Conservation (phyloP, 768 basidiomycete genomes). For the Xerocomus spinulosus region DNA sequence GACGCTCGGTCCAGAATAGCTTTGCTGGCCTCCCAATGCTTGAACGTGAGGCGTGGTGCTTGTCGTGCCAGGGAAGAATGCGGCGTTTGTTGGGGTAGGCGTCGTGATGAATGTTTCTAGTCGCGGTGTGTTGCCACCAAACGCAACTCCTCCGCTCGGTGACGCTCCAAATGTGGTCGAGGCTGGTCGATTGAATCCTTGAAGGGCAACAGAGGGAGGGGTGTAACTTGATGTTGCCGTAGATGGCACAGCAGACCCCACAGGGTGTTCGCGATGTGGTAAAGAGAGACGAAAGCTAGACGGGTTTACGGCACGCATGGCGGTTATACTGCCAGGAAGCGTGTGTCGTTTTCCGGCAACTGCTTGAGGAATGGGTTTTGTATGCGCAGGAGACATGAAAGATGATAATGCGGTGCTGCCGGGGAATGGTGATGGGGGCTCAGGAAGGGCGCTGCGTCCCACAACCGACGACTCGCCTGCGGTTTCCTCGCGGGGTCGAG, state of each 20-base stretch:
- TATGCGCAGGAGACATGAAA: slow-evolving; percentile 25
- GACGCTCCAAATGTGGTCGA: slow-evolving; percentile 33
- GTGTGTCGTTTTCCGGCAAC: slow-evolving; percentile 61
- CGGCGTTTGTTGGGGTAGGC: slow-evolving; percentile 69
- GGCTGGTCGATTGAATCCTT: slow-evolving; percentile 26
- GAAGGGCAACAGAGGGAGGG: slow-evolving; percentile 35
- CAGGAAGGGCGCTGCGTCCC: slow-evolving; percentile 50
- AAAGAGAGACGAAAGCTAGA: slow-evolving; percentile 21
- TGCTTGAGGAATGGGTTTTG: slow-evolving; percentile 25
- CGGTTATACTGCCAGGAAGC: slow-evolving; percentile 34
- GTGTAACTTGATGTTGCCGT: slow-evolving; percentile 19
- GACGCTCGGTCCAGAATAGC: slow-evolving; percentile 51
- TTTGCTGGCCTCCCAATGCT: slow-evolving; percentile 45
- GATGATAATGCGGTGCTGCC: slow-evolving; percentile 27
- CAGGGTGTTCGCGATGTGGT: slow-evolving; percentile 25
- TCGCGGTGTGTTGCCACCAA: slow-evolving; percentile 3
- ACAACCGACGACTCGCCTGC: slow-evolving; percentile 11
- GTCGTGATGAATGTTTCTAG: slow-evolving; percentile 32
- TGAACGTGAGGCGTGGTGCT: slow-evolving; percentile 54
- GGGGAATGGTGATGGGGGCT: slow-evolving; percentile 80
- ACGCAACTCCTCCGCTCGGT: slow-evolving; percentile 14
- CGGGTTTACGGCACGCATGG: slow-evolving; percentile 28
- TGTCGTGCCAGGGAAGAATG: slow-evolving; percentile 46
- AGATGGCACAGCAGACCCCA: slow-evolving; percentile 8
- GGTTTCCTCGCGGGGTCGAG: slow-evolving; percentile 26